Evolutionary conservation across 257 asterid species (phyloP), one percentile per base, ranked within the genome.

Genomic region (Lithospermum erythrorhizon): DNA sequence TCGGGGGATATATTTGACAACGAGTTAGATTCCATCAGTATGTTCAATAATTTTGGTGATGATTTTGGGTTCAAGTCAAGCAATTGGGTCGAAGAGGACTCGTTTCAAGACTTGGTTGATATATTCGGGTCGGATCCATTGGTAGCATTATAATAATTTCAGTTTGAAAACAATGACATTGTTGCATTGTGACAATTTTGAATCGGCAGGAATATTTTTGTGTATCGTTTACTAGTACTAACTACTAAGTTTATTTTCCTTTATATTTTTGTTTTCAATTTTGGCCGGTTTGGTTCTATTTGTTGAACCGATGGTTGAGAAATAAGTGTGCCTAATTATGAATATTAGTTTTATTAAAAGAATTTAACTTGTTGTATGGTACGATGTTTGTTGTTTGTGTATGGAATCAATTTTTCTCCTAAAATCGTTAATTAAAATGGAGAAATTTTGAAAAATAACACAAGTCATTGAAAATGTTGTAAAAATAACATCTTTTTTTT

Each of bases 51-150:
- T 27, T 2, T 90, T 21, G 67, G 70, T 54, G 15, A 45, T 0
- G 86, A 76, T 49, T 56, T 68, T 71, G 83, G 72, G n/a, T 68
- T 75, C 68, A 91, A 79, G 25, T 57, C 84, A 14, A 59, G 68
- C 22, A 58, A 19, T 15, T 47, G 70, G 65, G 54, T 55, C n/a
- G 61, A 62, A 29, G 95, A 88, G 5, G 95, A 86, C 20, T 79
- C 64, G 68, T 89, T 82, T 52, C 85, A 78, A 3, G 99, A 89
- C 58, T 74, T 84, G 0, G 94, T 86, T 6, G 97, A 89, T 64
- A 61, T 84, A 70, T 86, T 93, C 78, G 96, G 89, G 83, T 81
- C 97, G 93, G 99, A 91, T 69, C 96, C 90, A 17, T 70, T 78
- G 0, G 77, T 82, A 53, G 83, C 69, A 25, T 85, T 83, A 23